Evolutionary conservation across 768 basidiomycete genomes (phyloP), one percentile per base, ranked within the genome.

Genomic region (Neoboletus subvelutipes): DNA sequence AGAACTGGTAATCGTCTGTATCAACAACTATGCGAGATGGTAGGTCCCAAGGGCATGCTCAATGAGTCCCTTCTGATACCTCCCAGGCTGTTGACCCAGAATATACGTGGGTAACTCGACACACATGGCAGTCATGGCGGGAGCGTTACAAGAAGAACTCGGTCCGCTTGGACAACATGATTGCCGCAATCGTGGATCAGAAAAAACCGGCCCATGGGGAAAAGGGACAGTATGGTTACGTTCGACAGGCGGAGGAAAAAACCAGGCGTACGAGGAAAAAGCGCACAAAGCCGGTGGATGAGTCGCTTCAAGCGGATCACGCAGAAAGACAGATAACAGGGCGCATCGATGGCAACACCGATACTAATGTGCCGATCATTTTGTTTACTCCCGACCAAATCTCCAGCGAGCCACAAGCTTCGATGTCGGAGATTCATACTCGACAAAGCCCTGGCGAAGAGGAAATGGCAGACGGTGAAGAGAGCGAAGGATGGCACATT

Each of bases 121-220:
- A 93, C 67, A 91, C 90, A 2, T 93, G 90, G 90, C 89, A 92
- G 61, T 93, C 90, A 17, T 93, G 90, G 90, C 82, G 91, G 28
- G 90, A 93, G 66, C 79, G 91, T 29, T 93, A 93, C 75, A 92
- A 92, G 76, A 92, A 92, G 72, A 87, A 93, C 58, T 76, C 88
- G 0, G 67, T 73, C 8, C 83, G 89, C 11, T 78, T 92, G 37
- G 89, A 92, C 65, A 65, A 65, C 12, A 71, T 82, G 52, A 92
- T 93, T 51, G 71, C 82, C 2, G 74, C 75, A 5, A 84, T 91
- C 13, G 88, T 92, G 1, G 84, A 83, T 28, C 78, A 85, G 67
- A 88, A 83, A 67, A 87, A 85, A 62, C 86, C 88, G 2, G 71
- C 71, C 1, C 81, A 78, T 10, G 89, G 88, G 24, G 87, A 88